A percentile compares a stretch with the other conserved stretches of the same genome.
These are phyloP conservation scores for Castanea sativa DNA, from an alignment of 306 rosid genomes.

Conservation along the genomic window DNA sequence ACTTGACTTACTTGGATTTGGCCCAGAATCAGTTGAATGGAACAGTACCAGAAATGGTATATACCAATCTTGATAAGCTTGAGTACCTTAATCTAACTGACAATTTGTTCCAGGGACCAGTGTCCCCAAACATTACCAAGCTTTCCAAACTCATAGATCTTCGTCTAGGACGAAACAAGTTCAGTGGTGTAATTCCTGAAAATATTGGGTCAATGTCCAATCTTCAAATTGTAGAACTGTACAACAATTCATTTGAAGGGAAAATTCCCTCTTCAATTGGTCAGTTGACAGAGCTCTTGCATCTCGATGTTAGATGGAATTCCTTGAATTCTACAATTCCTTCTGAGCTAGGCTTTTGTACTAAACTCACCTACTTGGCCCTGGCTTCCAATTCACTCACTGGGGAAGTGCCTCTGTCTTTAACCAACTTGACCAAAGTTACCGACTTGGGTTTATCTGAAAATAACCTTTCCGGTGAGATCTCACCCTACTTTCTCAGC, in stretches of 20 bases:
- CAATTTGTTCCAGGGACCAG: slow-evolving; percentile 34
- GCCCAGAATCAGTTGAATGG: slow-evolving; percentile 32
- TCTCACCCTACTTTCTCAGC: slow-evolving; percentile 46
- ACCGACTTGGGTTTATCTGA: slow-evolving; percentile 40
- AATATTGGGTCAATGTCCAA: slow-evolving; percentile 36
- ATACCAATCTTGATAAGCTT: slow-evolving; percentile 46
- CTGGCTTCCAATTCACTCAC: slow-evolving; percentile 39
- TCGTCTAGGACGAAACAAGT: slow-evolving; percentile 35
- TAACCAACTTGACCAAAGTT: slow-evolving; percentile 34
- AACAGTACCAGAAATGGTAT: slow-evolving; percentile 46
- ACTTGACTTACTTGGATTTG: slow-evolving; percentile 61
- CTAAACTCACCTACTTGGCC: slow-evolving; percentile 38
- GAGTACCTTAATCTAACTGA: slow-evolving; percentile 57
- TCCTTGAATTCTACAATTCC: slow-evolving; percentile 52
- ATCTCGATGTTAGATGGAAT: slow-evolving; percentile 33
- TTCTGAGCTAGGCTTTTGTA: slow-evolving; percentile 55
- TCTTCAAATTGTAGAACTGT: slow-evolving; percentile 32
- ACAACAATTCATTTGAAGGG: slow-evolving; percentile 32
- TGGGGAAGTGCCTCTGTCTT: slow-evolving; percentile 50
- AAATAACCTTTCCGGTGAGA: slow-evolving; percentile 45
- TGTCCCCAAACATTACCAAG: slow-evolving; percentile 50
- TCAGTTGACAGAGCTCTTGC: slow-evolving; percentile 28
- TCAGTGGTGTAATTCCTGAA: slow-evolving; percentile 42
- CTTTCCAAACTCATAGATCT: slow-evolving; percentile 58
- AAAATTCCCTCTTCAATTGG: slow-evolving; percentile 56